Base-by-base conservation (phyloP, 1,284 basidiomycete genomes). In the Cutaneotrichosporon mucoides region DNA sequence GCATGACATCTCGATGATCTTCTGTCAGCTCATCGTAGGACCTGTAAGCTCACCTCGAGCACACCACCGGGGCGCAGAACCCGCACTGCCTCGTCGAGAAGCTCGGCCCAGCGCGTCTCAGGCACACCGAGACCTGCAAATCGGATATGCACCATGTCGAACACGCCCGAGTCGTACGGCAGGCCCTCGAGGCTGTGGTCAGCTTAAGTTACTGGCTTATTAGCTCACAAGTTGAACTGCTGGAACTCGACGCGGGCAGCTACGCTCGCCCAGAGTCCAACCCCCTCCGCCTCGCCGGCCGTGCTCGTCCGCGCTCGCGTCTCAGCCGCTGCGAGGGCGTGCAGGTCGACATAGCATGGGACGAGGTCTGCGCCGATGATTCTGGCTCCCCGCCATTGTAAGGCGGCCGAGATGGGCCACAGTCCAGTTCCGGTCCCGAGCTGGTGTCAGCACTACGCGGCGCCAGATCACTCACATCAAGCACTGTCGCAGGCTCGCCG, bases 61-160 rank as follows among this genome's bases (percentile, higher is more conserved):
- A 73, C 67, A 2, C 76, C 78, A 0, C 73, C 75, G 10, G 64
- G 68, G 38, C 67, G 66, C n/a, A 78, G 64, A 6, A 79, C 75
- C 16, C 78, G 66, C 3, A 69, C 59, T 5, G 69, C 70, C 59
- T 79, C 76, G 49, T 77, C 75, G 0, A 79, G 54, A 3, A 79
- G 55, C 48, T 69, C 63, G 10, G 60, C 58, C 76, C 76, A 78
- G 38, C 68, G 68, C 6, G 63, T 57, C 55, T 76, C 73, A n/a
- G 77, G 73, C 3, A 79, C 62, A 4, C 74, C 76, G 2, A 79
- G 70, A 5, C 72, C 75, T 12, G 75, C 60, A 55, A 76, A 76
- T 0, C 76, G 69, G 52, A 78, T 64, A 49, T 77, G 76, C 3
- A 79, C 75, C 52, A 75, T 64, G 61, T 78, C 78, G 44, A 79